Conservation (phyloP, 495 filamentous ascomycete genomes). For the Cercophora newfieldiana region DNA sequence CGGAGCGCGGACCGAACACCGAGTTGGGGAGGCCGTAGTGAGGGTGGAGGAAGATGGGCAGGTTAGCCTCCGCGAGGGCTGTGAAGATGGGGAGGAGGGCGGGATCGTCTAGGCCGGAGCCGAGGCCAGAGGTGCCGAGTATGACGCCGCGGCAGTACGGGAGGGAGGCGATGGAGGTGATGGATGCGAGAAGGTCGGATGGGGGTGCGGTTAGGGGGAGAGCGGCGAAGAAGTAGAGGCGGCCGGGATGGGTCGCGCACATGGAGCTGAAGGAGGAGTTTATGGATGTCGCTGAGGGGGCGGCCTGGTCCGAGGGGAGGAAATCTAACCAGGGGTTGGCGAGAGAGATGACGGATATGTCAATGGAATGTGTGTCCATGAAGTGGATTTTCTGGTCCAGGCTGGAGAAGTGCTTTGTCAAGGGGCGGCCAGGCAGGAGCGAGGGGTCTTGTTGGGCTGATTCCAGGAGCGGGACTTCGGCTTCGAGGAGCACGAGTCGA, state of each 20-base stretch:
- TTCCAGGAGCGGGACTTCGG: constrained; percentile 61
- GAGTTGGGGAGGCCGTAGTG: constrained; percentile 84
- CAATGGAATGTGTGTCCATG: constrained; percentile 82
- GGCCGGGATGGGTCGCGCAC: constrained; percentile 58
- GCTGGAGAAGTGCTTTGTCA: constrained; percentile 73
- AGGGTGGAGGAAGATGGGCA: constrained; percentile 83
- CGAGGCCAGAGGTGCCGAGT: constrained; percentile 82
- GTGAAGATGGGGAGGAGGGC: constrained; percentile 67
- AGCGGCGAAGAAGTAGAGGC: constrained; percentile 78
- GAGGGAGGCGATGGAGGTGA: constrained; percentile 59
- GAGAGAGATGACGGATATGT: constrained; percentile 81
- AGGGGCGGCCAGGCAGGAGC: constrained; percentile 63
- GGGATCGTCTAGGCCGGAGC: constrained; percentile 78
- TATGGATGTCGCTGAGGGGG: constrained; percentile 60
- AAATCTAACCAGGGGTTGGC: constrained; percentile 98
- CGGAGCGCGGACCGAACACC: constrained; percentile 71
- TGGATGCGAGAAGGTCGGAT: constrained; percentile 61
- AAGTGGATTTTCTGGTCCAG: constrained; percentile 75
- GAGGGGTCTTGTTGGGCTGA: constrained; percentile 39
- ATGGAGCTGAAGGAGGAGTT: constrained; percentile 75
- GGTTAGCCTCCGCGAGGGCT: constrained; percentile 61
- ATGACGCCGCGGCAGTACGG: constrained; percentile 79
- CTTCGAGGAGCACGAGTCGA: constrained; percentile 78
- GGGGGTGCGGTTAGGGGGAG: constrained; percentile 72
- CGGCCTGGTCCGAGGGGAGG: constrained; percentile 61